phyloP scores from a whole-genome alignment of 2,329 filamentous ascomycete genomes.

The Exophiala dermatitidis region DNA sequence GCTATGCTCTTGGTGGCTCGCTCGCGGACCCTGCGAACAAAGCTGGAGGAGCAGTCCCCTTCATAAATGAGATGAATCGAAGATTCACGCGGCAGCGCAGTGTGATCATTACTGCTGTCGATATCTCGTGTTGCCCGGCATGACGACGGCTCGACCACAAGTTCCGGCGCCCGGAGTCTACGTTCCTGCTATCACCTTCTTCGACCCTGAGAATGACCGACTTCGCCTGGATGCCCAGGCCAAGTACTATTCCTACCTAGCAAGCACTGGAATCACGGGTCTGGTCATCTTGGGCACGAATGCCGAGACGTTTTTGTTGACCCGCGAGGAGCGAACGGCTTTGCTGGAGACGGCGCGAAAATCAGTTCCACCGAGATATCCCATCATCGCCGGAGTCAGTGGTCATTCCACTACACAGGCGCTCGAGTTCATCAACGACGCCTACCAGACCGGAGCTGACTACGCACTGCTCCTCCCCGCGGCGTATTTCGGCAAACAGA shows the following conservation, averaged over 20 bases:
- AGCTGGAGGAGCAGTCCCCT: no score
- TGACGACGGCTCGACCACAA: no score
- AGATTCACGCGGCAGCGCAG: no score
- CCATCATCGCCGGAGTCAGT: constrained; percentile 56
- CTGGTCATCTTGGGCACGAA: constrained; percentile 51
- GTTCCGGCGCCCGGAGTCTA: constrained; percentile 41
- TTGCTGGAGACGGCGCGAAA: constrained; percentile 50
- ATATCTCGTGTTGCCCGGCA: no score
- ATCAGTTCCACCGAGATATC: constrained; percentile 45
- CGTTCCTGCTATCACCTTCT: constrained; percentile 50
- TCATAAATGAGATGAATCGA: no score
- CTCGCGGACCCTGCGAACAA: no score
- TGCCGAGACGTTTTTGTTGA: constrained; percentile 50
- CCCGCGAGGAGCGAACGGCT: constrained; percentile 50
- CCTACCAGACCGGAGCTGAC: constrained; percentile 54
- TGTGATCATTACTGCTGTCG: no score
- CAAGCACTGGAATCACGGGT: constrained; percentile 44
- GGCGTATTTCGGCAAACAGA: constrained; percentile 59
- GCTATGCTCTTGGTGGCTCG: no score
- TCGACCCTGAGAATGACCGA: constrained; percentile 44
- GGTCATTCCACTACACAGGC: constrained; percentile 59
- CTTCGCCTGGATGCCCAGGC: constrained; percentile 43
- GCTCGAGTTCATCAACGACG: constrained; percentile 53
- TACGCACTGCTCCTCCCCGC: constrained; percentile 56
- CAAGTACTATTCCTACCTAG: constrained; percentile 47